phyloP scores from a whole-genome alignment of 2,329 filamentous ascomycete genomes.

The Metarhizium robertsii region DNA sequence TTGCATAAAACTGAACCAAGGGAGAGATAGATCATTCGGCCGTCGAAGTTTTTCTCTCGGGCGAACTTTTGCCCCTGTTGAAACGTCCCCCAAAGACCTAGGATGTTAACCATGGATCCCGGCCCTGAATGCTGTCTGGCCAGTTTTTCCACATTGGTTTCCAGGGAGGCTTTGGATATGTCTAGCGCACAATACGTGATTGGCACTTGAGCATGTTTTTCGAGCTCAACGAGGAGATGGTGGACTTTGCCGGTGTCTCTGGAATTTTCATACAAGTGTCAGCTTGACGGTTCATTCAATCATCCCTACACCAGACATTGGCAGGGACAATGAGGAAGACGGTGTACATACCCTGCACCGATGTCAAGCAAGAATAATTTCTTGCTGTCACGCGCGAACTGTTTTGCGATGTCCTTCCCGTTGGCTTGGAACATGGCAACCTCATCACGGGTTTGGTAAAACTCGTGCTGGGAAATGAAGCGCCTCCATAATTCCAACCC shows the following conservation, averaged over 20 bases:
- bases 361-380: constrained; percentile 24
- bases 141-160: constrained; percentile 24
- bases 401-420: constrained; percentile 24
- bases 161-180: constrained; percentile 27
- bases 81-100: constrained; percentile 32
- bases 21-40: constrained; percentile 28
- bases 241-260: constrained; percentile 33
- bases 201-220: constrained; percentile 14
- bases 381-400: constrained; percentile 12
- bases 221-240: constrained; percentile 26
- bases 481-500: constrained; percentile 31
- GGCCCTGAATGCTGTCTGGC: constrained; percentile 17
- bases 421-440: constrained; percentile 25
- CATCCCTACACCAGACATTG: neutral
- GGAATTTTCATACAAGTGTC: neutral
- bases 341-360: constrained; percentile 29
- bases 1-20: constrained; percentile 33
- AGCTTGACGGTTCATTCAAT: neutral
- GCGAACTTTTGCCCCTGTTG: constrained; percentile 24
- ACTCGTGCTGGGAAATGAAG: constrained; percentile 29
- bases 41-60: constrained; percentile 14
- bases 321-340: neutral
- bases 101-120: constrained; percentile 21
- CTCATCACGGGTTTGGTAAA: constrained; percentile 33
- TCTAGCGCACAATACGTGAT: constrained; percentile 30